Percentiles rank a stretch among this genome's conserved stretches.
phyloP scores from a whole-genome alignment of 306 rosid genomes.

The Ziziphus jujuba region DNA sequence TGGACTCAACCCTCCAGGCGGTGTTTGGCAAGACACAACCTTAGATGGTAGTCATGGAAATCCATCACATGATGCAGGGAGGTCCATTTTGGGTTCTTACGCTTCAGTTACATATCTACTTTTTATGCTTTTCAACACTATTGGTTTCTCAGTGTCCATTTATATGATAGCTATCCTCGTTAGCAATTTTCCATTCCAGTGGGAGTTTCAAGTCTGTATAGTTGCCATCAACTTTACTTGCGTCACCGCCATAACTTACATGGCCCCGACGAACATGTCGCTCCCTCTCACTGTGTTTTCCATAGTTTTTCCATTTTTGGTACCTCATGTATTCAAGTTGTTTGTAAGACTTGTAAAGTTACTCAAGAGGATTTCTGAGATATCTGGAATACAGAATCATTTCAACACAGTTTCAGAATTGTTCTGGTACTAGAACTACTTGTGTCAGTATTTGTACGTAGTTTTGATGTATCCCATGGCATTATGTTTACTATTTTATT shows the following conservation, averaged over 20 bases:
- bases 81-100: conserved; percentile 21
- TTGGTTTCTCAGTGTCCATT: no score
- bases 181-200: conserved; percentile 16
- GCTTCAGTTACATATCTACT: neutral
- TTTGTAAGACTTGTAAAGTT: neutral
- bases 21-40: conserved; percentile 23
- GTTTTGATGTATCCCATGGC: no score
- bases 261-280: neutral
- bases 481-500: no score
- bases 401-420: no score
- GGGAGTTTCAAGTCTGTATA: conserved; percentile 20
- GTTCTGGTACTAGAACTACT: no score
- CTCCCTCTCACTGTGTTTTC: neutral
- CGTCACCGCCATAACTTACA: neutral
- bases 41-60: neutral
- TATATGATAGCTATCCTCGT: conserved; percentile 24
- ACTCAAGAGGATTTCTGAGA: neutral
- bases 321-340: neutral
- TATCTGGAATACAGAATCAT: neutral
- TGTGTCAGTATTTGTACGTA: no score
- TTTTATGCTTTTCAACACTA: conserved; percentile 22
- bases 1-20: conserved; percentile 34
- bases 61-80: neutral
- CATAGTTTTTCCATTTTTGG: conserved; percentile 4
- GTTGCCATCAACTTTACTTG: neutral